Evolutionary conservation across 2,329 filamentous ascomycete species (phyloP).

Genomic region (Xenoacremonium recifei): DNA sequence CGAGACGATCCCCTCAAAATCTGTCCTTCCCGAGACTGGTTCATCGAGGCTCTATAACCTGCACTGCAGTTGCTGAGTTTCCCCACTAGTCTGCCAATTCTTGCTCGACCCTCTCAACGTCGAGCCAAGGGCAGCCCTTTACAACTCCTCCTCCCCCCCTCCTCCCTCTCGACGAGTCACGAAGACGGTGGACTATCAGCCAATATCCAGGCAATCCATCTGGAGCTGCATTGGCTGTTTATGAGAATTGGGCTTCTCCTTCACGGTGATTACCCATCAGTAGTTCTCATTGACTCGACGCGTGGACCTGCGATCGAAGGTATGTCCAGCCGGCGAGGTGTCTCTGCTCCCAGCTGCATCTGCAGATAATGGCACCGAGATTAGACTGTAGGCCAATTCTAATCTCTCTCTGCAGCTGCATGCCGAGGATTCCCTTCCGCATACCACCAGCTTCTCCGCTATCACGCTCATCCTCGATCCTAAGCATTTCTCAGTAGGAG

Average conservation of each 20-base stretch:
- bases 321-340: constrained; percentile 19
- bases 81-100: constrained; percentile 22
- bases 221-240: too few species aligned
- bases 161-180: constrained; percentile 8
- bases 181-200: constrained; percentile 12
- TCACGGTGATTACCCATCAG: too few species aligned
- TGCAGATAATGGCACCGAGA: too few species aligned
- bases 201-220: not conserved
- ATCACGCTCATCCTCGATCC: constrained; percentile 41
- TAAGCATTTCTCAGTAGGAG: constrained; percentile 53
- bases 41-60: constrained; percentile 13
- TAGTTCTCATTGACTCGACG: too few species aligned
- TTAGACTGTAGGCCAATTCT: constrained; percentile 19
- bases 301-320: constrained; percentile 23
- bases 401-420: constrained; percentile 33
- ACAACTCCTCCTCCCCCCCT: too few species aligned
- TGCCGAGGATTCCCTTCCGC: constrained; percentile 34
- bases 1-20: constrained; percentile 22
- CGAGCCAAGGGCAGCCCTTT: constrained; percentile 1
- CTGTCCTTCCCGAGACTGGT: constrained; percentile 36
- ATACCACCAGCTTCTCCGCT: constrained; percentile 38
- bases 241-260: too few species aligned
- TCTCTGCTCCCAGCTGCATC: too few species aligned
- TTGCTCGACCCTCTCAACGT: constrained; percentile 38
- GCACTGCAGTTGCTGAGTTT: too few species aligned